Evolutionary conservation across 192 early-diverging fungal species (phyloP), one percentile per base, ranked within the genome.

Genomic region (Pecoramyces ruminantium): DNA sequence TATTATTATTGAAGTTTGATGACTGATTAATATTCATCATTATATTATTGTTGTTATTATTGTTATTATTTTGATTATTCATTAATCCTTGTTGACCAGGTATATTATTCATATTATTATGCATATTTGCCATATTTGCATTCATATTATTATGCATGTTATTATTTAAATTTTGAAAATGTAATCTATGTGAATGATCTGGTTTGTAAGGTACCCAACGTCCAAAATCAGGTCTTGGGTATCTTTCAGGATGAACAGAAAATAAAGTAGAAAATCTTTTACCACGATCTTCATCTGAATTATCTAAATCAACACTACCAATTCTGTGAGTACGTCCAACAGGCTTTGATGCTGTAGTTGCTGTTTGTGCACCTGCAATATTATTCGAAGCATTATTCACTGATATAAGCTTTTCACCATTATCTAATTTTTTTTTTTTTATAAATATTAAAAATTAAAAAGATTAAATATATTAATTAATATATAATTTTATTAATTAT

Each of bases 211-310:
- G 77, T n/a, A 84, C 84, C 92, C 92, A 95, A 81, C 90, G 91
- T 12, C 83, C 85, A 77, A 93, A 86, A 81, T 95, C 93, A 18
- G 94, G 94, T n/a, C 92, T 85, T 27, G 92, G 91, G 84, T 91
- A 94, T 81, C 87, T 79, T 77, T 93, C 93, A 28, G 92, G 84
- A 82, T 92, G 86, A 29, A 92, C 88, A n/a, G 92, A 86, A 29
- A 91, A 89, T 80, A 91, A 15, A 40, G 39, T 40, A 40, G 39
- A 40, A 15, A 40, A 40, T 1, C 39, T 9, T 40, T 40, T 40
- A 40, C 39, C 39, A 13, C 39, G 39, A 40, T 40, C 39, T 40
- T 40, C 39, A 40, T 40, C 39, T 40, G 39, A 40, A 40, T 40
- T 40, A 40, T 40, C 39, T 40, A 40, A 40, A 40, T 40, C 39